phyloP scores from a whole-genome alignment of 192 early-diverging fungal genomes.

The Gryganskiella cystojenkinii region DNA sequence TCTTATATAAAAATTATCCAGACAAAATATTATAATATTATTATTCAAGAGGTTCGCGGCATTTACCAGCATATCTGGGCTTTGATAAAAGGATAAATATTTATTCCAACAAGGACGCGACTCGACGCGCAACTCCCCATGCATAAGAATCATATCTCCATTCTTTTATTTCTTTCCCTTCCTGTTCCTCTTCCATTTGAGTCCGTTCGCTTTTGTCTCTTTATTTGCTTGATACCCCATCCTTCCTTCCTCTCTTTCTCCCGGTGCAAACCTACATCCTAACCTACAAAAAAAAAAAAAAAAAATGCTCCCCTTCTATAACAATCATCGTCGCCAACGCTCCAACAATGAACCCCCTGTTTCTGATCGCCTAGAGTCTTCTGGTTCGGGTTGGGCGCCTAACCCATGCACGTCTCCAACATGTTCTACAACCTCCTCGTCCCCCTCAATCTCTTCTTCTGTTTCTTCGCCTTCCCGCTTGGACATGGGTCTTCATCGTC shows the following conservation, averaged over 20 bases:
- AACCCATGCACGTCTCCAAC: no score
- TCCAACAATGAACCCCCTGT: not conserved
- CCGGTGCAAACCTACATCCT: not conserved
- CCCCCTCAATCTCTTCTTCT: not conserved
- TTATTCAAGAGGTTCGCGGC: no score
- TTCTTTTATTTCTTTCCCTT: not conserved
- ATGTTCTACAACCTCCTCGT: not conserved
- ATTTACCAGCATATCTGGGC: no score
- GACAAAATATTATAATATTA: no score
- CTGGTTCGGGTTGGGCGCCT: no score
- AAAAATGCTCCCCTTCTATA: not conserved
- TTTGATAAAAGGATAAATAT: no score
- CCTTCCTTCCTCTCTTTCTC: not conserved
- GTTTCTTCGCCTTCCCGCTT: not conserved
- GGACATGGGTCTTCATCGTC: slow-evolving; percentile 3
- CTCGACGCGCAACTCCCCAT: no score
- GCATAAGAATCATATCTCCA: not conserved
- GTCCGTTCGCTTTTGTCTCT: not conserved
- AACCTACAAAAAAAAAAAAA: not conserved
- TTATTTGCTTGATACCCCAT: not conserved
- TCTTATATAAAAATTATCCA: no score
- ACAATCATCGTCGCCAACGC: not conserved
- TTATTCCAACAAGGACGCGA: no score
- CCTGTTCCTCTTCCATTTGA: not conserved
- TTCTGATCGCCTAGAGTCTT: no score